phyloP scores from a whole-genome alignment of 345 rosid species.

The Noccaea bulbosa region DNA sequence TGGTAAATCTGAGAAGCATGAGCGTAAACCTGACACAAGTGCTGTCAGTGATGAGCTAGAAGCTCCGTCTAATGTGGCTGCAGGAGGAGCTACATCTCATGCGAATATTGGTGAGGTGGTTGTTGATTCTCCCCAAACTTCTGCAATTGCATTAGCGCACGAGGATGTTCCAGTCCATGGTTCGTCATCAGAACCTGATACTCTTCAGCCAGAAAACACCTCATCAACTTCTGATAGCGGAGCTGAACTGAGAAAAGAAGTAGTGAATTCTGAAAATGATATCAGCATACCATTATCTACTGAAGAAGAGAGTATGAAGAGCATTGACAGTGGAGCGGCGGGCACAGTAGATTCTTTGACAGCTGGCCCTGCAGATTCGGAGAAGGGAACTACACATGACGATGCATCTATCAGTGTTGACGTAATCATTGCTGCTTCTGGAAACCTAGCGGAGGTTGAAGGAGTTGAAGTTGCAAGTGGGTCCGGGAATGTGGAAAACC shows the following conservation, averaged over 20 bases:
- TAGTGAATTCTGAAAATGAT: conserved; percentile 37
- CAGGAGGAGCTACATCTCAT: conserved; percentile 47
- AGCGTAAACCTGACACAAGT: conserved; percentile 53
- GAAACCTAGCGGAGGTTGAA: conserved; percentile 38
- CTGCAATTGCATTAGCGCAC: conserved; percentile 43
- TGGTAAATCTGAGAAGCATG: conserved; percentile 60
- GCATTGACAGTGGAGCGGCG: conserved; percentile 29
- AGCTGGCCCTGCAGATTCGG: conserved; percentile 41
- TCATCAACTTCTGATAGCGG: conserved; percentile 35
- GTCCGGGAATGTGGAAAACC: conserved; percentile 39
- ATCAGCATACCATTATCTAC: conserved; percentile 39
- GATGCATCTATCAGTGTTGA: conserved; percentile 32
- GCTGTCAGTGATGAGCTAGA: conserved; percentile 38
- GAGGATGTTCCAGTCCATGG: conserved; percentile 46
- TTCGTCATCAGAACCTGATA: conserved; percentile 37
- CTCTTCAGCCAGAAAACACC: conserved; percentile 38
- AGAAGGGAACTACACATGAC: conserved; percentile 46
- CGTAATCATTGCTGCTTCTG: conserved; percentile 24
- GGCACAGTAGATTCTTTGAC: conserved; percentile 32
- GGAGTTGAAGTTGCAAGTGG: conserved; percentile 43
- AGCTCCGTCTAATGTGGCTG: conserved; percentile 39
- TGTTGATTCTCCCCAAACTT: conserved; percentile 47
- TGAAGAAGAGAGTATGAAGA: conserved; percentile 41
- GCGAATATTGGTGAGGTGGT: conserved; percentile 37
- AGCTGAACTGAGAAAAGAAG: conserved; percentile 35